Percentiles rank a stretch among this genome's conserved stretches.
These are phyloP conservation scores for Helotiales sp. DNA, from an alignment of 2,329 filamentous ascomycete species.

Conservation along the genomic window DNA sequence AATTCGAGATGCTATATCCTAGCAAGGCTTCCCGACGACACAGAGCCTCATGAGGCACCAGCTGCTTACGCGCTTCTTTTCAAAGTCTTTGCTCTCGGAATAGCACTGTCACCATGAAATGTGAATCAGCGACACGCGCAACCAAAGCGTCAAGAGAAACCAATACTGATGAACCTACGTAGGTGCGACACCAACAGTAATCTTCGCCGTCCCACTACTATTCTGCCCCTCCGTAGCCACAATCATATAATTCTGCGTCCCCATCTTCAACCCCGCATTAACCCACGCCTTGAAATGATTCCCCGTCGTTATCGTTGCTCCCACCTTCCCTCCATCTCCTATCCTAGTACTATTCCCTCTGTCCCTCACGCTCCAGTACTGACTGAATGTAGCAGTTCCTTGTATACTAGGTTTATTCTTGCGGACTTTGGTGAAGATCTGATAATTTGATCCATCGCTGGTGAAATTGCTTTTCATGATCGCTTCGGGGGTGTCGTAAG, in stretches of 20 bases:
- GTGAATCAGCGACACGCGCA: background rate
- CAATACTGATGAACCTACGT: background rate
- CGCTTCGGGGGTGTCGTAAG: background rate
- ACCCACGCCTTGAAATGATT: slow-evolving; percentile 2
- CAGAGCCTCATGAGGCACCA: no score
- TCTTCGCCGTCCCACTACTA: background rate
- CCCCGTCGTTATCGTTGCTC: background rate
- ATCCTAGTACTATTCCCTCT: no score
- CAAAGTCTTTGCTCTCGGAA: no score
- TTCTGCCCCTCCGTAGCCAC: background rate
- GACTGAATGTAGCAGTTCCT: background rate
- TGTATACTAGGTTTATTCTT: slow-evolving; percentile 1
- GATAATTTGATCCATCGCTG: background rate
- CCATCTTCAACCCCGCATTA: slow-evolving; percentile 1
- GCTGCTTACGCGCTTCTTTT: no score
- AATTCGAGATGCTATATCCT: no score
- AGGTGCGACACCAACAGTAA: background rate
- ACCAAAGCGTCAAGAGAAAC: background rate
- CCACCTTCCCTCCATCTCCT: background rate
- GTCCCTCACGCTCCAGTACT: background rate
- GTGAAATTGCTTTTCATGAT: background rate
- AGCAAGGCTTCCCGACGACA: no score
- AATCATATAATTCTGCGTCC: background rate
- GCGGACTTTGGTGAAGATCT: background rate
- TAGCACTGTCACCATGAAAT: background rate